phyloP scores from a whole-genome alignment of 129 eudicot genomes.

The Flaveria ramosissima region DNA sequence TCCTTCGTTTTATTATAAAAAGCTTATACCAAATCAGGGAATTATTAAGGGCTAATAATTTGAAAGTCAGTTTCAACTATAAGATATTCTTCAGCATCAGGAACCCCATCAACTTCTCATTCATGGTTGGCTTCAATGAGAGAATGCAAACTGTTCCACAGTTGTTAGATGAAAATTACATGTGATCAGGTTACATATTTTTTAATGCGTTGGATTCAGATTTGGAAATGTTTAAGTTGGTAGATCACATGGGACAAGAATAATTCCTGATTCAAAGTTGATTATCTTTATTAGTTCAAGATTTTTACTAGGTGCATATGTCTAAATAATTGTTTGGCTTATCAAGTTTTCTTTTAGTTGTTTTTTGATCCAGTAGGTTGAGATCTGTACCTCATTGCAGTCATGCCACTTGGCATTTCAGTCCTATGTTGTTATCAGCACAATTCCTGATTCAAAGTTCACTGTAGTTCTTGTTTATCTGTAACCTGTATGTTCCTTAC shows the following conservation, averaged over 20 bases:
- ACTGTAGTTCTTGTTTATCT: not conserved
- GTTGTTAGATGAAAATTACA: not conserved
- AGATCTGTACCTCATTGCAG: conserved; percentile 4
- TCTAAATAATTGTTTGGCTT: conserved; percentile 1
- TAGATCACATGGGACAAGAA: not conserved
- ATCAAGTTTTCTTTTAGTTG: not conserved
- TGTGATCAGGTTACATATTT: not conserved
- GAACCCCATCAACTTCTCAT: not conserved
- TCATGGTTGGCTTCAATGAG: not conserved
- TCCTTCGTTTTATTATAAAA: not conserved
- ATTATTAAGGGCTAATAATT: not conserved
- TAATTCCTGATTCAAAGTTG: not conserved
- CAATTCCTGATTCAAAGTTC: not conserved
- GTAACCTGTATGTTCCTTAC: not conserved
- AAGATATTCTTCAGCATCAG: not conserved
- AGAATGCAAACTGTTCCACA: not conserved
- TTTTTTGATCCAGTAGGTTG: conserved; percentile 10
- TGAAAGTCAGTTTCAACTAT: not conserved
- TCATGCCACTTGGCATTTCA: conserved; percentile 7
- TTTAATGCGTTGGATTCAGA: not conserved
- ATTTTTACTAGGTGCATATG: not conserved
- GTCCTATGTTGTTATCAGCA: not conserved
- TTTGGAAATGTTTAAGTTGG: conserved; percentile 13
- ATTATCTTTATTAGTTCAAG: not conserved
- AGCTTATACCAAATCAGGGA: not conserved